Percentiles rank a stretch among this genome's conserved stretches.
Conservation (phyloP, 2,329 filamentous ascomycete species). For the Pseudophaeomoniella oleicola region DNA sequence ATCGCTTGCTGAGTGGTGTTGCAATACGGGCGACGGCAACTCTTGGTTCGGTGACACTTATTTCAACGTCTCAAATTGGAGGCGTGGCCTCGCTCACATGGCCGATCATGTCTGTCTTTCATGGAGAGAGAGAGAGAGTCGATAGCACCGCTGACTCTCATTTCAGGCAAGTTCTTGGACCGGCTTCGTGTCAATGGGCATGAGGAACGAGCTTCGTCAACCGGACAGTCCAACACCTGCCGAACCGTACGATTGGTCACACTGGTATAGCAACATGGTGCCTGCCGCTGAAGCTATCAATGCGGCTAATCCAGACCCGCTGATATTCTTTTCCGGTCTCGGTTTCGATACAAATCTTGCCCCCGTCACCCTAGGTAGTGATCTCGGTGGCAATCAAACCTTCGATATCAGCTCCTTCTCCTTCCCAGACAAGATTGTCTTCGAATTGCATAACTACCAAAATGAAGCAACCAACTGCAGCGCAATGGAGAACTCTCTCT, state of each 20-base stretch:
- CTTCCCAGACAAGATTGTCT: conserved; percentile 29
- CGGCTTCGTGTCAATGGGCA: conserved; percentile 15
- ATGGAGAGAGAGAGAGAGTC: no score
- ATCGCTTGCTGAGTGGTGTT: conserved; percentile 45
- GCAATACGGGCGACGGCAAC: conserved; percentile 36
- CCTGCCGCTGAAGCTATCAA: conserved; percentile 26
- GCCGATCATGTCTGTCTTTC: conserved; percentile 34
- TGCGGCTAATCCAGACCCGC: conserved; percentile 24
- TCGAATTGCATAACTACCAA: conserved; percentile 36
- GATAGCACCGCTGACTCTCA: not conserved
- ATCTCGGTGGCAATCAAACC: conserved; percentile 19
- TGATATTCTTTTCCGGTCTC: conserved; percentile 35
- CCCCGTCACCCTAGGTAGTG: conserved; percentile 19
- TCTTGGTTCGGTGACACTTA: conserved; percentile 47
- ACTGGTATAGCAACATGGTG: conserved; percentile 30
- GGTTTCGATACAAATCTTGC: conserved; percentile 28
- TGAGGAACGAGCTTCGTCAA: conserved; percentile 27
- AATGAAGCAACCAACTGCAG: conserved; percentile 22
- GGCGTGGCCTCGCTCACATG: conserved; percentile 46
- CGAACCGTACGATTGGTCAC: conserved; percentile 27
- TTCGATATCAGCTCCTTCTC: conserved; percentile 24
- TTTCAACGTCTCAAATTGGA: conserved; percentile 46
- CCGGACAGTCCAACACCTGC: conserved; percentile 8
- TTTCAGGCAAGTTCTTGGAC: conserved; percentile 11
- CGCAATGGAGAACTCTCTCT: conserved; percentile 19